Evolutionary conservation across 441 rosid genomes (phyloP), one percentile per base, ranked within the genome.

Genomic region (Populus hybrid): DNA sequence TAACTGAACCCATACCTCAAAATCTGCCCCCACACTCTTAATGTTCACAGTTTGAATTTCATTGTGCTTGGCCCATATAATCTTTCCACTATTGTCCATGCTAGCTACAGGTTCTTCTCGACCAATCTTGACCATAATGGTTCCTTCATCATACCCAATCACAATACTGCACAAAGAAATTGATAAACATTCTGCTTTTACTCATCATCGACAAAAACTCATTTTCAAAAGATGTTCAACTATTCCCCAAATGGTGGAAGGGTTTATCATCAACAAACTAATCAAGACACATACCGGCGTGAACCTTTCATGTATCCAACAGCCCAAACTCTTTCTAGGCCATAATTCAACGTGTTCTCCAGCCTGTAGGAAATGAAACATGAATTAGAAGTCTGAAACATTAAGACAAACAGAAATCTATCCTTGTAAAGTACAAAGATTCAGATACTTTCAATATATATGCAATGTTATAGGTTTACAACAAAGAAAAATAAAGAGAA

Each of bases 1-100:
- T 72, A 68, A 21, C 28, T 28, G 40, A 64, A 68, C 79, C 35
- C 85, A 72, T 59, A 93, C 98, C 99, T 93, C 99, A 81, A 83
- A 91, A 90, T 96, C 98, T 82, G 97, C 90, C 72, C 97, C 98
- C 64, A 94, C 91, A 78, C 89, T 94, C 94, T 93, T 94, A 86
- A 96, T 94, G 84, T 96, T 96, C 78, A 96, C 97, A 69, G 99
- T 94, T 82, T 94, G 99, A 81, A 96, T 91, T 86, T 96, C 99
- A 87, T 96, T 96, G 85, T 96, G 99, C 84, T 92, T 96, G 30
- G 99, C 98, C 99, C 99, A 96, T 81, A 96, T 94, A 82, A 96
- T 91, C 85, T 93, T 96, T 77, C 99, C 99, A 85, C 97, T 91
- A 85, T 86, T 93, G 84, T 97, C 99, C 99, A 97, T 97, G 81